Base-by-base conservation (phyloP, 2,329 filamentous ascomycete species). In the Colletotrichum sp. region DNA sequence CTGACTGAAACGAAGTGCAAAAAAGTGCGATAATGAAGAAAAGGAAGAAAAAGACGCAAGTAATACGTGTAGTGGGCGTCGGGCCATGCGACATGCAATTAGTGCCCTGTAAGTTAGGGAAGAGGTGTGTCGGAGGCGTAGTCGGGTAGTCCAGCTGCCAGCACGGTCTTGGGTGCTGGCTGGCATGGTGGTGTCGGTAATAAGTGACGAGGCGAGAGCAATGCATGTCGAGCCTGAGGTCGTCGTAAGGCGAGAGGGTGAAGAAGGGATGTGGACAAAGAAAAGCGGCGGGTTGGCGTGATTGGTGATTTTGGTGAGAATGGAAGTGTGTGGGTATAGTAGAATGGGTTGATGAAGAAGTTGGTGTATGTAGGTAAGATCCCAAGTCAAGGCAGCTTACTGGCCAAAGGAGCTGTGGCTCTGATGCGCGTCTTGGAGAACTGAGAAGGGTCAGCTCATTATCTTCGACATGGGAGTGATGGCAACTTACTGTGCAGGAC, bases 401-500 rank as follows among this genome's bases (percentile, higher is more conserved):
- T 83, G 82, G 67, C 82, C 79, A 52, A 81, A 82, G 8, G 81
- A 80, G 15, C 77, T 80, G 75, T 87, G 84, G 67, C 69, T 81
- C 71, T 83, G 81, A 71, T 87, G 85, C 21, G 86, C 86, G 67
- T 87, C 85, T 82, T 85, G 84, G 18, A 88, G 86, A 79, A 83
- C 87, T 88, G 60, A 12, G 13, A 24, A n/a, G 7, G 9, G 79
- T 86, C 77, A 86, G 84, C 73, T 66, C n/a, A 6, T 6, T 7
- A 7, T 10, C 4, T 39, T 28, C 16, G 34, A n/a, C 6, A n/a
- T 13, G 21, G 3, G 10, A 15, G 30, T 36, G 30, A 12, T 18
- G 13, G 28, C 52, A 5, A 87, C 90, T 87, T 83, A 92, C 90
- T 86, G 65, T 87, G 84, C 69, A 93, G 81, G 39, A 92, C 86